Evolutionary conservation across 306 rosid genomes (phyloP), one percentile per base, ranked within the genome.

Genomic region (Citrullus colocynthis): DNA sequence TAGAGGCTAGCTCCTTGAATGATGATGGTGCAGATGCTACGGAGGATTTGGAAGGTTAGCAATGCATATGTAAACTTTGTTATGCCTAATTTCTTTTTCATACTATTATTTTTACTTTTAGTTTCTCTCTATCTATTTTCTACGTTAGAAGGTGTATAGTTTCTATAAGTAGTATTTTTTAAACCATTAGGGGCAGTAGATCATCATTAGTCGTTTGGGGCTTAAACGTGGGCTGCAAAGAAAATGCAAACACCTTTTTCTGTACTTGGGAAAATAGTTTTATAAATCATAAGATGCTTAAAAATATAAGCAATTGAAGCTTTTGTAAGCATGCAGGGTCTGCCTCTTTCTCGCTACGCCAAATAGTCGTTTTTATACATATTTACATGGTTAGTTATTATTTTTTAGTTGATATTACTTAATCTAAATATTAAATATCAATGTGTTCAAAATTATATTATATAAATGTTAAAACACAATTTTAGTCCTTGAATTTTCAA

Each of bases 1-100:
- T 89, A 78, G 98, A 91, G 77, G 74, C 87, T n/a, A 84, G 86
- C 73, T 87, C 59, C 83, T 86, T 90, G 82, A 90, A 78, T 79
- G 91, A 90, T 3, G 97, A 92, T 60, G 75, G 71, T 84, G 91
- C 75, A 4, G 96, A 93, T 55, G 85, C 81, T 49, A 84, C 21
- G 42, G 97, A 95, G 76, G 97, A 95, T 77, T 70, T 86, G 77
- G 96, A 89, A 65, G 96, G 57, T 52, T 52, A 52, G 57, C 20
- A 52, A 16, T 7, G 8, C 8, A 52, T 16, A 16, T 95, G 88
- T 78, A 86, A 64, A 76, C 13, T 42, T 72, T 8, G 28, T 9
- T 17, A 9, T 30, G 39, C 11, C 45, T 49, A 51, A 49, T 9
- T 42, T 48, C 10, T 1, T 14, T 71, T 71, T 14, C 24, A 61